These are phyloP conservation scores for Amphicarpaea edgeworthii DNA, from an alignment of 306 rosid species.

Conservation along the genomic window DNA sequence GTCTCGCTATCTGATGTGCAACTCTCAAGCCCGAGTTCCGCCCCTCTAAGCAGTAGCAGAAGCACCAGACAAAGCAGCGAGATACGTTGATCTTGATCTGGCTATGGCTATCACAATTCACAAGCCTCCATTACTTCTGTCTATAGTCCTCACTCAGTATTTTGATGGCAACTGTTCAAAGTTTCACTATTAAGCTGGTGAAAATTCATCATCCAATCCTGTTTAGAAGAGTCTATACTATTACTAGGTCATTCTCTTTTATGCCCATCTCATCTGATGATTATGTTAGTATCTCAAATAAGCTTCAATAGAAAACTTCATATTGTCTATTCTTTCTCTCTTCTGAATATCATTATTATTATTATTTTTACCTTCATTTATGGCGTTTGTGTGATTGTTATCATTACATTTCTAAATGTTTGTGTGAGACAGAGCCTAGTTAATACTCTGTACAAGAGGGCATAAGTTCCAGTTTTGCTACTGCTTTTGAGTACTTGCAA, in stretches of 20 bases:
- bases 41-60: slow-evolving; percentile 62
- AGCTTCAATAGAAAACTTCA: slow-evolving; percentile 45
- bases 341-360: slow-evolving; percentile 28
- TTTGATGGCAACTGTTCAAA: slow-evolving; percentile 53
- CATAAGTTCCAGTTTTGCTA: not conserved
- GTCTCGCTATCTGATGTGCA: slow-evolving; percentile 69
- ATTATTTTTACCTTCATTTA: not conserved
- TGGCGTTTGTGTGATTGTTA: slow-evolving; percentile 3
- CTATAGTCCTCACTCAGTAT: slow-evolving; percentile 42
- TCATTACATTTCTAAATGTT: not conserved
- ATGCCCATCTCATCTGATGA: slow-evolving; percentile 45
- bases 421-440: slow-evolving; percentile 17
- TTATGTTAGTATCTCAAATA: slow-evolving; percentile 53
- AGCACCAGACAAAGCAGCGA: slow-evolving; percentile 71
- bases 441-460: slow-evolving; percentile 4
- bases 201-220: slow-evolving; percentile 47
- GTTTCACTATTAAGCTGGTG: slow-evolving; percentile 43
- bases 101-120: no score
- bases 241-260: slow-evolving; percentile 49
- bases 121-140: slow-evolving; percentile 49
- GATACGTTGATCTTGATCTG: slow-evolving; percentile 52
- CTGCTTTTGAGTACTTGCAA: not conserved
- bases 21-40: slow-evolving; percentile 66
- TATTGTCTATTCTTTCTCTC: slow-evolving; percentile 10
- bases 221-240: slow-evolving; percentile 45